These are phyloP conservation scores for Suillus luteus DNA, from an alignment of 768 basidiomycete species.

Conservation along the genomic window DNA sequence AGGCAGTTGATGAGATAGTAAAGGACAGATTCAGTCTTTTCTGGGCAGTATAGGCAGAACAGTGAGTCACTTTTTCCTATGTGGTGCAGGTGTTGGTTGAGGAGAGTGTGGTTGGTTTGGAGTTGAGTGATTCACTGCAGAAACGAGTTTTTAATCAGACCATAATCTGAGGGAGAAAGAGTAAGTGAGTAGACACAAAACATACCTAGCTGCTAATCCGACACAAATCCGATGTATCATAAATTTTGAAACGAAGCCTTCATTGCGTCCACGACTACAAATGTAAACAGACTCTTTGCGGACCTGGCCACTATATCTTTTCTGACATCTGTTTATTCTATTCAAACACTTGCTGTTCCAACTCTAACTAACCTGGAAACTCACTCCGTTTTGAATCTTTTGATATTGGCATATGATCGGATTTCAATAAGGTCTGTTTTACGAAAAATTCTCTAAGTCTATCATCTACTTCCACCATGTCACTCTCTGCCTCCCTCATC, in stretches of 20 bases:
- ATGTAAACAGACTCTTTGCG: background rate
- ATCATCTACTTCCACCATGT: too few species aligned
- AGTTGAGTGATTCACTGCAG: constrained; percentile 26
- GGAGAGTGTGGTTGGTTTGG: constrained; percentile 32
- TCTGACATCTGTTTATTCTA: background rate
- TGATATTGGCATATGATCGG: too few species aligned
- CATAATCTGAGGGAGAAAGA: too few species aligned
- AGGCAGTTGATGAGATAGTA: too few species aligned
- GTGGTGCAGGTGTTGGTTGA: constrained; percentile 32
- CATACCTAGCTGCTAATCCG: too few species aligned
- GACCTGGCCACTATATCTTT: background rate
- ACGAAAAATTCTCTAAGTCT: too few species aligned
- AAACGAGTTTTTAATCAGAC: too few species aligned
- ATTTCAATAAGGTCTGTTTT: too few species aligned
- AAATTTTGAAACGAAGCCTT: background rate
- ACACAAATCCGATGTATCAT: background rate
- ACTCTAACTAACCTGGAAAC: too few species aligned
- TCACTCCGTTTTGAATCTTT: too few species aligned
- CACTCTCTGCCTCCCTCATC: too few species aligned
- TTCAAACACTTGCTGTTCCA: background rate
- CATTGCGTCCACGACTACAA: background rate
- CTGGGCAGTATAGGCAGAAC: constrained; percentile 28
- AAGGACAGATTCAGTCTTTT: constrained; percentile 24
- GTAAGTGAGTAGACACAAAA: too few species aligned
- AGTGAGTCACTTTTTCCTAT: constrained; percentile 28